Evolutionary conservation across 352 stramenopile genomes (phyloP), one percentile per base, ranked within the genome.

Genomic region (Phytopythium cucurbitacearum): DNA sequence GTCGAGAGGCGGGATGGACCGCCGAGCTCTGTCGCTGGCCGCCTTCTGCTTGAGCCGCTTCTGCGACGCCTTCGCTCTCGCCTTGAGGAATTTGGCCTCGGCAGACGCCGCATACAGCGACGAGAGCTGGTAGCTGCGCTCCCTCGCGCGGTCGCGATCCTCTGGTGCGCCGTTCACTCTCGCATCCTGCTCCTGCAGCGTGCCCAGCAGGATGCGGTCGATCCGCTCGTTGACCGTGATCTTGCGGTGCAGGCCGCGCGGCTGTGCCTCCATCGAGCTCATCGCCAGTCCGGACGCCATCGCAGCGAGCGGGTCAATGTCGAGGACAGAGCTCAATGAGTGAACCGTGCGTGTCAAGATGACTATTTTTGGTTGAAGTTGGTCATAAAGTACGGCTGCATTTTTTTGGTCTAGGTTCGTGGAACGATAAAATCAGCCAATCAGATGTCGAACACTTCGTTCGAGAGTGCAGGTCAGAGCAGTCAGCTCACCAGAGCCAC

Each of bases 161-260:
- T 67, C 65, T 0, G 66, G 58, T 7, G 40, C 68, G 5, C 55
- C 56, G 12, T 61, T 45, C 13, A 64, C 52, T 4, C 67, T 50
- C 5, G 56, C 48, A 39, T 71, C 62, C 52, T 60, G 64, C 2
- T 60, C 53, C 16, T 62, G 60, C 49, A 85, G 48, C 2, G 65
- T 65, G 3, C 65, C 77, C 49, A 82, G 64, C 40, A 86, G 56
- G 47, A 88, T 88, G 21, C 70, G 68, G 45, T 86, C 74, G 12
- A 88, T 66, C 15, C 70, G 70, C 45, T 88, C 77, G 41, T 88
- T 88, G 5, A 88, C 77, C 4, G 77, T 88, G 57, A 85, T 77
- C 59, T 88, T 86, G 33, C 76, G 66, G 8, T 65, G 60, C 34
- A 42, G 40, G 1, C 40, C 40, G 38, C 12, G 13, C 5, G 36